Evolutionary conservation across 2,329 filamentous ascomycete species (phyloP).

Genomic region (Periconia macrospinosa): DNA sequence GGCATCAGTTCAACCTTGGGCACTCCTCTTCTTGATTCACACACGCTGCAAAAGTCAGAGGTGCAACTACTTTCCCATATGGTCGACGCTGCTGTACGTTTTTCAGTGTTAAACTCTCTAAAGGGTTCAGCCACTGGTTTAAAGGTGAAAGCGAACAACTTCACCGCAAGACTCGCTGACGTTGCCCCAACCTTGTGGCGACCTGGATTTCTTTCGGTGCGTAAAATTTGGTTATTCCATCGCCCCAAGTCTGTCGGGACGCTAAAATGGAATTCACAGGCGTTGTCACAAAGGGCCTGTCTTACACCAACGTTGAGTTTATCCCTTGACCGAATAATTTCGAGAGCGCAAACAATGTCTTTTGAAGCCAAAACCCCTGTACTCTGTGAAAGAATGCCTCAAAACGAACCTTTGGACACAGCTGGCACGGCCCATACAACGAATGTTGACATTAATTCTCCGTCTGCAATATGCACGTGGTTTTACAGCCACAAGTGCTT

Average conservation of each 20-base stretch:
- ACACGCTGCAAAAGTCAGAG: neutral
- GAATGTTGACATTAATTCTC: neutral
- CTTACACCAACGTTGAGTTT: slow-evolving; percentile 44
- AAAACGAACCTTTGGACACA: neutral
- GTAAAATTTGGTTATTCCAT: neutral
- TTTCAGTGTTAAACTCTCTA: slow-evolving; percentile 36
- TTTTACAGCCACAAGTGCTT: slow-evolving; percentile 14
- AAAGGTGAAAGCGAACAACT: slow-evolving; percentile 36
- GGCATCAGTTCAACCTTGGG: neutral
- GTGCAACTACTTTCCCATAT: slow-evolving; percentile 18
- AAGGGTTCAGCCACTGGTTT: slow-evolving; percentile 22
- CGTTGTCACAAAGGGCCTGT: slow-evolving; percentile 35
- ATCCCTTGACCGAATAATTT: slow-evolving; percentile 25
- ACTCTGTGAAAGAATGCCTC: neutral
- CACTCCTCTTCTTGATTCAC: neutral
- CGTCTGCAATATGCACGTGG: slow-evolving; percentile 10
- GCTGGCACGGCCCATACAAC: neutral
- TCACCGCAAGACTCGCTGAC: slow-evolving; percentile 37
- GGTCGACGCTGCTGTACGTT: slow-evolving; percentile 40
- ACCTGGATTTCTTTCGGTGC: slow-evolving; percentile 39
- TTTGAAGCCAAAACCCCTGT: slow-evolving; percentile 17
- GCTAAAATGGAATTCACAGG: slow-evolving; percentile 21
- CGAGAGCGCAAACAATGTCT: slow-evolving; percentile 12
- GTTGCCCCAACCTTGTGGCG: slow-evolving; percentile 46
- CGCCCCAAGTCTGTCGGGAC: neutral